Evolutionary conservation across 768 basidiomycete species (phyloP).

Genomic region (Mycena crocata): DNA sequence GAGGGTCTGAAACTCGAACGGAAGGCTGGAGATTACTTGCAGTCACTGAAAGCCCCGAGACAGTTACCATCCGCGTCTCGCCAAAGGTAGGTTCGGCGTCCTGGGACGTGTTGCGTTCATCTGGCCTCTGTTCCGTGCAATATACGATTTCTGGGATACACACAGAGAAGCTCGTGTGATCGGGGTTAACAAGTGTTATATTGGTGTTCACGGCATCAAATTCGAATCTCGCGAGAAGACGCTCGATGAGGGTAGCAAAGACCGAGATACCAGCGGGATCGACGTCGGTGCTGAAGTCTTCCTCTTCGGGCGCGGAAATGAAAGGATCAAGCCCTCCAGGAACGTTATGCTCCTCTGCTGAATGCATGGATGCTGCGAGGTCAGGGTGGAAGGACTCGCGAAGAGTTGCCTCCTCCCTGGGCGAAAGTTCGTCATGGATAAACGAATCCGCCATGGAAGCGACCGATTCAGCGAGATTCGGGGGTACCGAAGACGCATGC

Average conservation of each 20-base stretch:
- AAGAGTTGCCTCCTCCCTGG: slow-evolving; percentile 76
- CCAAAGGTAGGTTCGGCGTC: slow-evolving; percentile 33
- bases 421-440: slow-evolving; percentile 82
- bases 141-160: slow-evolving; percentile 70
- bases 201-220: slow-evolving; percentile 78
- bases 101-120: slow-evolving; percentile 17
- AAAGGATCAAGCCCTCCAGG: slow-evolving; percentile 80
- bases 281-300: slow-evolving; percentile 53
- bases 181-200: slow-evolving; percentile 76
- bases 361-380: slow-evolving; percentile 38
- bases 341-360: slow-evolving; percentile 55
- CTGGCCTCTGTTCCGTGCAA: slow-evolving; percentile 52
- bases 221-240: slow-evolving; percentile 81
- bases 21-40: slow-evolving; percentile 54
- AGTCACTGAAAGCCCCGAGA: slow-evolving; percentile 69
- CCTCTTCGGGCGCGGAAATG: slow-evolving; percentile 54
- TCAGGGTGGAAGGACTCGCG: slow-evolving; percentile 74
- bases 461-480: slow-evolving; percentile 81
- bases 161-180: slow-evolving; percentile 70
- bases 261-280: slow-evolving; percentile 84
- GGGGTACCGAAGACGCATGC: slow-evolving; percentile 34
- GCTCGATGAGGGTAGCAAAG: slow-evolving; percentile 84
- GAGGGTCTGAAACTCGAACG: neutral
- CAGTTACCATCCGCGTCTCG: slow-evolving; percentile 60
- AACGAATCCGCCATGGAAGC: slow-evolving; percentile 88